A percentile compares a stretch with the other conserved stretches of the same genome.
Evolutionary conservation across 2,329 filamentous ascomycete genomes (phyloP).

Genomic region (Trichocomaceae sp.): DNA sequence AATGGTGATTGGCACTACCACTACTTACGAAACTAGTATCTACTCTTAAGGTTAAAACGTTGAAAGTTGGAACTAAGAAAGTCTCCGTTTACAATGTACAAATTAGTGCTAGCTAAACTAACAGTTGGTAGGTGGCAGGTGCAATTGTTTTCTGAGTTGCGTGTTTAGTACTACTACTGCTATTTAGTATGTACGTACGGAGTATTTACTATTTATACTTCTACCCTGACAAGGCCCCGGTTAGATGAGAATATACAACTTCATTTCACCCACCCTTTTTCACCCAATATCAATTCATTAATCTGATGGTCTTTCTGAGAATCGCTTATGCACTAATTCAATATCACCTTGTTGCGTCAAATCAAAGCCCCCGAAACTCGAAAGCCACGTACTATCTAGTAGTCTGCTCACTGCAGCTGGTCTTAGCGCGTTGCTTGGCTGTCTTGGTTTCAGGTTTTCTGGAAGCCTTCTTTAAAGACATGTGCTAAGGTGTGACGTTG

Average conservation of each 20-base stretch:
- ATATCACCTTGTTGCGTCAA: neutral
- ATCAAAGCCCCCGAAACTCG: neutral
- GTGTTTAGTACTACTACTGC: too few relatives aligned
- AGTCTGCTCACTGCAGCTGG: neutral
- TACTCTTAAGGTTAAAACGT: neutral
- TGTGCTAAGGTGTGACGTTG: conserved; percentile 5
- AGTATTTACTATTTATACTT: too few relatives aligned
- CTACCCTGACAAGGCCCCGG: neutral
- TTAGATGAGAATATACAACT: conserved; percentile 38
- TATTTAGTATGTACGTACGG: too few relatives aligned
- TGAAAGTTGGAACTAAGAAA: neutral
- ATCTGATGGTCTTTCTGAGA: neutral
- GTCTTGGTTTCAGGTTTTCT: conserved; percentile 11
- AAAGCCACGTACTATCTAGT: conserved; percentile 1
- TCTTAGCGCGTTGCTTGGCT: conserved; percentile 5
- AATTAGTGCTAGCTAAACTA: neutral
- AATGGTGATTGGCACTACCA: neutral
- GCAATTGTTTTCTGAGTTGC: neutral
- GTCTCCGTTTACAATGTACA: neutral
- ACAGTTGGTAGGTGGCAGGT: neutral
- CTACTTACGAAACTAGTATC: neutral
- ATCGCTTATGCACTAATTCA: neutral
- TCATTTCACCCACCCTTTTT: neutral
- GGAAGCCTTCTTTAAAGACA: conserved; percentile 11
- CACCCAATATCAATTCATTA: neutral